Evolutionary conservation across 2,329 filamentous ascomycete genomes (phyloP).

Genomic region (Fusarium subglutinans): DNA sequence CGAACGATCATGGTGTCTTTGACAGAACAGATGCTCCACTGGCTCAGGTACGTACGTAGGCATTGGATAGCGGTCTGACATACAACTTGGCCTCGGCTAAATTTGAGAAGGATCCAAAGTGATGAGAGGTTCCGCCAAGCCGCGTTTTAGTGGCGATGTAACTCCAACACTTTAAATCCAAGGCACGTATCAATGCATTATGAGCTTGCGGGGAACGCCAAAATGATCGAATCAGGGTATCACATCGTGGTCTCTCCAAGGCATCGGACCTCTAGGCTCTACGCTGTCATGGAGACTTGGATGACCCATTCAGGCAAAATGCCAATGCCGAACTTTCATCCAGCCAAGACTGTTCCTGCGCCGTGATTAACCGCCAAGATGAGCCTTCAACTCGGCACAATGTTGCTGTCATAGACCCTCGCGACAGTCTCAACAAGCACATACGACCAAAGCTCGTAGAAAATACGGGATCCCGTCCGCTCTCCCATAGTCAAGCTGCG

Average conservation of each 20-base stretch:
- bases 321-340: neutral
- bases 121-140: neutral
- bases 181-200: neutral
- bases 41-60: neutral
- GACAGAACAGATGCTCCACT: neutral
- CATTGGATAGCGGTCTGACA: neutral
- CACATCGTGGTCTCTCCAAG: neutral
- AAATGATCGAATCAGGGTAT: neutral
- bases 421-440: neutral
- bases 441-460: conserved; percentile 29
- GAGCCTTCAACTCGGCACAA: neutral
- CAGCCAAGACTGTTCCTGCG: neutral
- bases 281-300: neutral
- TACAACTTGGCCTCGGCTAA: conserved; percentile 3
- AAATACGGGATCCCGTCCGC: conserved; percentile 26
- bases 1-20: neutral
- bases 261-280: neutral
- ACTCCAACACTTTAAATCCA: neutral
- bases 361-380: neutral
- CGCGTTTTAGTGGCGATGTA: neutral
- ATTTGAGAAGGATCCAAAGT: neutral
- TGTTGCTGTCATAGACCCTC: neutral
- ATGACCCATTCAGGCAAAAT: neutral
- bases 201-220: conserved; percentile 6
- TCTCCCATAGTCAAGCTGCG: conserved; percentile 21